phyloP scores from a whole-genome alignment of 768 basidiomycete genomes.

The Mycena polygramma region DNA sequence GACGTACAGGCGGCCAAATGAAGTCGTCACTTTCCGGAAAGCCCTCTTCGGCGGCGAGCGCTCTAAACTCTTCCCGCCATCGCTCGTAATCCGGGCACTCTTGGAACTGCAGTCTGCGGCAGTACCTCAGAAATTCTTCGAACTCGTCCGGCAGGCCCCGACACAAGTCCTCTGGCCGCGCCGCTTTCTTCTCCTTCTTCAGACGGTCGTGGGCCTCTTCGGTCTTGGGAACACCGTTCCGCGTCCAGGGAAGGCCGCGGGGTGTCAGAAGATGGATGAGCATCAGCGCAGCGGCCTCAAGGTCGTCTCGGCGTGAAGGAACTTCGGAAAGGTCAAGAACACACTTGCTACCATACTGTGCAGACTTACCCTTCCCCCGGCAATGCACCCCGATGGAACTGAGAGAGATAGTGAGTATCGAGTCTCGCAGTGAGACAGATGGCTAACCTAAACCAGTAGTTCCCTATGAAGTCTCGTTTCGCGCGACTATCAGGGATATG shows the following conservation, averaged over 20 bases:
- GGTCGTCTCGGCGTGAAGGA: constrained; percentile 83
- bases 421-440: not conserved
- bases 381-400: constrained; percentile 84
- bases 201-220: constrained; percentile 72
- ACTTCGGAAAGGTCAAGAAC: constrained; percentile 56
- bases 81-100: constrained; percentile 75
- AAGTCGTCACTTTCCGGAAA: constrained; percentile 71
- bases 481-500: constrained; percentile 79
- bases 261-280: constrained; percentile 85
- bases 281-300: constrained; percentile 84
- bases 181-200: constrained; percentile 72
- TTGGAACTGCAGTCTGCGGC: constrained; percentile 75
- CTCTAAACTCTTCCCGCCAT: constrained; percentile 76
- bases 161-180: constrained; percentile 76
- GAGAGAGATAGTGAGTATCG: not conserved
- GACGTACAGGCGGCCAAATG: constrained; percentile 78
- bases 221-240: constrained; percentile 84
- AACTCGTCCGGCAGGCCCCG: constrained; percentile 77
- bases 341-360: constrained; percentile 1
- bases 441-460: constrained; percentile 83
- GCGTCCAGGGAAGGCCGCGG: constrained; percentile 81
- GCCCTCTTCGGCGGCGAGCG: constrained; percentile 71
- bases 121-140: constrained; percentile 83
- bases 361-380: constrained; percentile 71
- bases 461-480: constrained; percentile 84